Evolutionary conservation across 2,329 filamentous ascomycete species (phyloP).

Genomic region (Aspergillus ochraceoroseus): DNA sequence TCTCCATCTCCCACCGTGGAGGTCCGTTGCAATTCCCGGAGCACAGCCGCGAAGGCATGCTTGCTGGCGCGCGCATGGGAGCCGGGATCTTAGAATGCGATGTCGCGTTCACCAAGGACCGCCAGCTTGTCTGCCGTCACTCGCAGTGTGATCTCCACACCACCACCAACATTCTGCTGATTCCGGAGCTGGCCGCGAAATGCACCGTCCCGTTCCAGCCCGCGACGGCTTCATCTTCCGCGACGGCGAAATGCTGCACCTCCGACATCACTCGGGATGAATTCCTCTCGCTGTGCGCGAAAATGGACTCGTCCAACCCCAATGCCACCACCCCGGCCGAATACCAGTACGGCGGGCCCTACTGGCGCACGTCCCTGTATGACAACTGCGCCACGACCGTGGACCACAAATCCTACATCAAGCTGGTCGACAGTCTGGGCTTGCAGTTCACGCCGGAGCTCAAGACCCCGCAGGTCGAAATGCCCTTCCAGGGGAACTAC

Average conservation of each 20-base stretch:
- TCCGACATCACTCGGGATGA: constrained; percentile 21
- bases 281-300: constrained; percentile 21
- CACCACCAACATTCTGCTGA: constrained; percentile 21
- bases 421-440: constrained; percentile 17
- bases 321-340: constrained; percentile 18
- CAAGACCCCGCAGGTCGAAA: constrained; percentile 17
- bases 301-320: constrained; percentile 22
- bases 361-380: constrained; percentile 19
- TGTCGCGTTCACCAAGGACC: constrained; percentile 20
- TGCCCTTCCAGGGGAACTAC: constrained; percentile 21
- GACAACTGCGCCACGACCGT: constrained; percentile 18
- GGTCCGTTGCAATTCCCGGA: constrained; percentile 20
- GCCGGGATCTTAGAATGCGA: constrained; percentile 21
- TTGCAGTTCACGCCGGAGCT: constrained; percentile 21
- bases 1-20: constrained; percentile 22
- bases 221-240: constrained; percentile 8
- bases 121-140: constrained; percentile 20
- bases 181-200: constrained; percentile 19
- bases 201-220: constrained; percentile 19
- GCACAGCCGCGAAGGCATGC: constrained; percentile 18
- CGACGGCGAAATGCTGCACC: constrained; percentile 20
- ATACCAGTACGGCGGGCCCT: constrained; percentile 19
- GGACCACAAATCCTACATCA: constrained; percentile 19
- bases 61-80: constrained; percentile 20
- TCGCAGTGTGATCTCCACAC: constrained; percentile 23